Evolutionary conservation across 108 stramenopile genomes (phyloP).

Genomic region (Schizochytrium sp.): DNA sequence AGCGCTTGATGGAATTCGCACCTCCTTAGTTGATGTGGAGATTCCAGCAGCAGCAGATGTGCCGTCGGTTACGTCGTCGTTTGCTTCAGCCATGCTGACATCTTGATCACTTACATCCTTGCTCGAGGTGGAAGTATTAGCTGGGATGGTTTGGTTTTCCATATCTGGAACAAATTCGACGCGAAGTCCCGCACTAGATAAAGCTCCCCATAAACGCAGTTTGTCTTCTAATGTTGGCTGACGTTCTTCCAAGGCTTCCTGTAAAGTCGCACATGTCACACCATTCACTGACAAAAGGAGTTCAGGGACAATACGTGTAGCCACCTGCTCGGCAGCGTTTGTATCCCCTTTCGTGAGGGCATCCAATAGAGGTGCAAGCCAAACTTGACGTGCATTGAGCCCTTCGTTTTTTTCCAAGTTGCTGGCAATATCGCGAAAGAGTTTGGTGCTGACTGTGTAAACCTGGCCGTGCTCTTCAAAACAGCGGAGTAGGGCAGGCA

Average conservation of each 20-base stretch:
- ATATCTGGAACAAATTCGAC: not conserved
- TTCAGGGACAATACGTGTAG: conserved; percentile 18
- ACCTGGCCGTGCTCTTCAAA: conserved; percentile 54
- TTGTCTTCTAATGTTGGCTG: not conserved
- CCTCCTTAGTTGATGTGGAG: not conserved
- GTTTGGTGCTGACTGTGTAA: conserved; percentile 6
- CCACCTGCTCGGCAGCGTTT: conserved; percentile 19
- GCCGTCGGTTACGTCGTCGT: too few species aligned
- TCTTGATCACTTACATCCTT: not conserved
- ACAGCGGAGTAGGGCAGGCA: conserved; percentile 9
- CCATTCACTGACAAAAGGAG: not conserved
- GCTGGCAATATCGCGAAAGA: conserved; percentile 22
- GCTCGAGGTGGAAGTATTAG: not conserved
- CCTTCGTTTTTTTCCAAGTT: not conserved
- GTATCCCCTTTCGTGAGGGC: conserved; percentile 34
- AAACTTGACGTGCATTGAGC: not conserved
- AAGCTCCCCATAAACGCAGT: not conserved
- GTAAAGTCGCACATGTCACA: not conserved
- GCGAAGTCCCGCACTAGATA: conserved; percentile 18
- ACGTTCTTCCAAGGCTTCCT: conserved; percentile 12
- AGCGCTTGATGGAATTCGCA: not conserved
- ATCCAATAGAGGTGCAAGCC: not conserved
- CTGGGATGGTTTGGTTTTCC: too few species aligned
- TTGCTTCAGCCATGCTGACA: too few species aligned
- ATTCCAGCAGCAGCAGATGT: too few species aligned